A percentile compares a stretch with the other conserved stretches of the same genome.
These are phyloP conservation scores for Decorospora gaudefroyi DNA, from an alignment of 2,329 filamentous ascomycete species.

Conservation along the genomic window DNA sequence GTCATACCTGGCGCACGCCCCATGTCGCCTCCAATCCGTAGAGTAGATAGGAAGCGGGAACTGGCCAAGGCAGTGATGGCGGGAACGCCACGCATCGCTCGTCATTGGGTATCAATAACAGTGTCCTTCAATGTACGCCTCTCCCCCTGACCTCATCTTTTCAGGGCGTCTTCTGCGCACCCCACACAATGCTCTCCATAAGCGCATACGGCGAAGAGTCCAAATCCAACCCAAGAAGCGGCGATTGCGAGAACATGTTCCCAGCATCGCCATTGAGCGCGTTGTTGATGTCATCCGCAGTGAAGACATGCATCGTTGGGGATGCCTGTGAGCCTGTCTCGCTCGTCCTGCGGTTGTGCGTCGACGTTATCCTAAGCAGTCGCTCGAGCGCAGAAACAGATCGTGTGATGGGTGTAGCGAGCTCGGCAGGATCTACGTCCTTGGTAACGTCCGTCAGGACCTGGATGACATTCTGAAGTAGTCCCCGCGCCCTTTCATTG, in stretches of 20 bases:
- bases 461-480: slow-evolving; percentile 54
- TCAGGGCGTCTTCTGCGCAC: slow-evolving; percentile 34
- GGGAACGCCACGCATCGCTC: too few relatives aligned
- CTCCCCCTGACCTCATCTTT: too few relatives aligned
- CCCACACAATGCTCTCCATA: slow-evolving; percentile 56
- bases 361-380: slow-evolving; percentile 43
- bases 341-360: slow-evolving; percentile 29
- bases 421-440: slow-evolving; percentile 53
- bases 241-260: slow-evolving; percentile 39
- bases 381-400: slow-evolving; percentile 54
- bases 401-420: slow-evolving; percentile 54
- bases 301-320: slow-evolving; percentile 41
- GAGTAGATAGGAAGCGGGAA: too few relatives aligned
- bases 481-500: slow-evolving; percentile 52
- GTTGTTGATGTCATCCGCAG: slow-evolving; percentile 46
- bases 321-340: slow-evolving; percentile 40
- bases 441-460: slow-evolving; percentile 55
- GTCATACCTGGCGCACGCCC: too few relatives aligned
- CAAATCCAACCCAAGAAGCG: slow-evolving; percentile 46
- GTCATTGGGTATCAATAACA: slow-evolving; percentile 11
- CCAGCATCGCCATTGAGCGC: slow-evolving; percentile 41
- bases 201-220: slow-evolving; percentile 55
- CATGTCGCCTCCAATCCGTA: too few relatives aligned
- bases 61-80: too few relatives aligned
- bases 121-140: slow-evolving; percentile 1